Conservation (phyloP, 805 yeast genomes). For the Lipomyces mesembrius region DNA sequence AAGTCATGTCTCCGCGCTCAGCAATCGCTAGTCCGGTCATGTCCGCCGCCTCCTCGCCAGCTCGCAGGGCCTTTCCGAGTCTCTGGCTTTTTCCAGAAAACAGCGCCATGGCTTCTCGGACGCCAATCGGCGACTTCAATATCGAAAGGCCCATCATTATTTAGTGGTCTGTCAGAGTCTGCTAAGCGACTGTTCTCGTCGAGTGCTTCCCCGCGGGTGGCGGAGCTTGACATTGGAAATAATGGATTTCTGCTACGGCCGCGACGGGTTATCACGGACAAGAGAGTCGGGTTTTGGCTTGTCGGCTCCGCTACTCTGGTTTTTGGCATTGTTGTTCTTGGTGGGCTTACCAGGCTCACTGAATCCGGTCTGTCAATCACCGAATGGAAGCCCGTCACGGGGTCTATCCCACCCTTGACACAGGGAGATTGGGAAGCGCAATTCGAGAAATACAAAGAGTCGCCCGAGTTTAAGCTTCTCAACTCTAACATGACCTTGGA, state of each 20-base stretch:
- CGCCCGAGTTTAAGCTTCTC: constrained; percentile 89
- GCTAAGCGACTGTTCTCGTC: constrained; percentile 4
- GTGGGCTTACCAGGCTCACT: constrained; percentile 92
- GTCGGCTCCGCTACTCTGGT: constrained; percentile 85
- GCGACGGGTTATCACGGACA: constrained; percentile 18
- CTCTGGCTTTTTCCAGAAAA: neutral
- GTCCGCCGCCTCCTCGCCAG: constrained; percentile 4
- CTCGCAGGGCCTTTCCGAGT: neutral
- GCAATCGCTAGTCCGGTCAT: neutral
- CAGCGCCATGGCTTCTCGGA: neutral
- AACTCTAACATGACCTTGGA: constrained; percentile 88
- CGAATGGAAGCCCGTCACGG: constrained; percentile 98
- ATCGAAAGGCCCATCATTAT: neutral
- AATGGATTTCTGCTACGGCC: constrained; percentile 4
- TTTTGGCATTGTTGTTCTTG: constrained; percentile 93
- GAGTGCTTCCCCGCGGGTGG: neutral
- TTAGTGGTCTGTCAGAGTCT: neutral
- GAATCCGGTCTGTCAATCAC: constrained; percentile 96
- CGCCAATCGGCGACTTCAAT: neutral
- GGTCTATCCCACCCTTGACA: constrained; percentile 84
- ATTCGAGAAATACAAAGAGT: constrained; percentile 74
- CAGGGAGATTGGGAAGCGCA: constrained; percentile 85
- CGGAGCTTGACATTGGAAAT: constrained; percentile 1
- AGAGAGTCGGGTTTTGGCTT: constrained; percentile 79
- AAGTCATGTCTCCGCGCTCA: constrained; percentile 10